These are phyloP conservation scores for Penicillium sp. DNA, from an alignment of 2,329 filamentous ascomycete species.

Conservation along the genomic window DNA sequence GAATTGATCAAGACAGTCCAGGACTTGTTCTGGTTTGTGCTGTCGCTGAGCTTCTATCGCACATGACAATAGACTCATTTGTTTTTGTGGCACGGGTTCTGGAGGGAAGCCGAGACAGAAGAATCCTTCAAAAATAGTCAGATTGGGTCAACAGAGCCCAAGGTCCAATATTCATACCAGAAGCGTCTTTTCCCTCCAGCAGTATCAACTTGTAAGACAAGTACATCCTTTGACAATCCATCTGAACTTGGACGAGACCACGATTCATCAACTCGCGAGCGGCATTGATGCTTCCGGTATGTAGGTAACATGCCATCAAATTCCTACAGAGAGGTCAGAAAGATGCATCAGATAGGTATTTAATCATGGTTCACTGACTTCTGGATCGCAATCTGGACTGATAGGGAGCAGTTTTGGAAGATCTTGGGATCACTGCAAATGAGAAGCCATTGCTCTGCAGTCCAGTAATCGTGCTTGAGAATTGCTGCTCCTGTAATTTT, in stretches of 20 bases:
- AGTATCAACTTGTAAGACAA: constrained; percentile 1
- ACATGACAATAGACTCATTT: constrained; percentile 66
- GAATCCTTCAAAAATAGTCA: neutral
- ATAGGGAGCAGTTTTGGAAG: constrained; percentile 64
- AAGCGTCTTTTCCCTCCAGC: neutral
- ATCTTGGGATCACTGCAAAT: constrained; percentile 62
- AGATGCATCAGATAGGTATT: neutral
- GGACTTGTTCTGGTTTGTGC: constrained; percentile 60
- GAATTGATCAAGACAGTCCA: constrained; percentile 1
- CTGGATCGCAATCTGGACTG: constrained; percentile 67
- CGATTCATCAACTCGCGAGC: neutral
- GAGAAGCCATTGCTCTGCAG: constrained; percentile 68
- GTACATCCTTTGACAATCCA: constrained; percentile 3
- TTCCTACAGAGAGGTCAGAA: constrained; percentile 55
- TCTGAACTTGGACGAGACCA: neutral
- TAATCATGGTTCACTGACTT: constrained; percentile 48
- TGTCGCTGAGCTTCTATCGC: constrained; percentile 70
- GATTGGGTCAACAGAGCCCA: neutral
- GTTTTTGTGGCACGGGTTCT: neutral
- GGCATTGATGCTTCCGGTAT: neutral
- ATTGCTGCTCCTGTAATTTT: constrained; percentile 67
- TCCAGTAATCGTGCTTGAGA: constrained; percentile 51
- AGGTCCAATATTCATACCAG: neutral
- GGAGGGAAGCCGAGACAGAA: neutral
- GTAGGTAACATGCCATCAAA: constrained; percentile 67